phyloP scores from a whole-genome alignment of 2,329 filamentous ascomycete genomes.

The Pseudopyrenochaeta lycopersici region DNA sequence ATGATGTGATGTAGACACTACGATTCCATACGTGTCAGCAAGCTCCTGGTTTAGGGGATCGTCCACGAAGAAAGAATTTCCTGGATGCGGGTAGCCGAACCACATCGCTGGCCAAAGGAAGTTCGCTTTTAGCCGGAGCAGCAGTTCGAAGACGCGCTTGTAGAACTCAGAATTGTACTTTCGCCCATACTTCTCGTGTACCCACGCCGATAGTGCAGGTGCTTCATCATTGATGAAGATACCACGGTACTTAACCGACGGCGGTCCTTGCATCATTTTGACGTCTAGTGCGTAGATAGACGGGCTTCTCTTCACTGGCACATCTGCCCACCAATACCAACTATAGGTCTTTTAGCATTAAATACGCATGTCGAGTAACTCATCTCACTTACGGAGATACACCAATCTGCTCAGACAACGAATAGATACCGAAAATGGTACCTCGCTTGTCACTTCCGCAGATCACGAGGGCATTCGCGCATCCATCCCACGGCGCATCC shows the following conservation, averaged over 20 bases:
- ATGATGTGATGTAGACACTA: slow-evolving; percentile 26
- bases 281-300: slow-evolving; percentile 64
- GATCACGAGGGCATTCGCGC: slow-evolving; percentile 71
- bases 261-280: slow-evolving; percentile 64
- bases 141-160: slow-evolving; percentile 15
- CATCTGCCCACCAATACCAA: slow-evolving; percentile 74
- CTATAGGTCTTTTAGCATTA: no score
- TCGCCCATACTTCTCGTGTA: slow-evolving; percentile 52
- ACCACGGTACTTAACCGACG: slow-evolving; percentile 71
- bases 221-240: slow-evolving; percentile 73
- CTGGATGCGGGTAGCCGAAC: slow-evolving; percentile 21
- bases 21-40: slow-evolving; percentile 26
- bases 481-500: no score
- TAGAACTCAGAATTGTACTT: slow-evolving; percentile 38
- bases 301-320: slow-evolving; percentile 59
- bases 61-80: slow-evolving; percentile 27
- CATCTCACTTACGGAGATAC: no score
- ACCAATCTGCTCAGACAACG: slow-evolving; percentile 74
- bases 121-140: slow-evolving; percentile 19
- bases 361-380: no score
- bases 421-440: slow-evolving; percentile 73
- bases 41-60: slow-evolving; percentile 24
- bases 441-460: slow-evolving; percentile 70
- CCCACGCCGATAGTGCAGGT: slow-evolving; percentile 69
- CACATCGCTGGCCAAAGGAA: slow-evolving; percentile 34